Evolutionary conservation across 2,329 filamentous ascomycete genomes (phyloP).

Genomic region (Cladobotryum mycophilum): DNA sequence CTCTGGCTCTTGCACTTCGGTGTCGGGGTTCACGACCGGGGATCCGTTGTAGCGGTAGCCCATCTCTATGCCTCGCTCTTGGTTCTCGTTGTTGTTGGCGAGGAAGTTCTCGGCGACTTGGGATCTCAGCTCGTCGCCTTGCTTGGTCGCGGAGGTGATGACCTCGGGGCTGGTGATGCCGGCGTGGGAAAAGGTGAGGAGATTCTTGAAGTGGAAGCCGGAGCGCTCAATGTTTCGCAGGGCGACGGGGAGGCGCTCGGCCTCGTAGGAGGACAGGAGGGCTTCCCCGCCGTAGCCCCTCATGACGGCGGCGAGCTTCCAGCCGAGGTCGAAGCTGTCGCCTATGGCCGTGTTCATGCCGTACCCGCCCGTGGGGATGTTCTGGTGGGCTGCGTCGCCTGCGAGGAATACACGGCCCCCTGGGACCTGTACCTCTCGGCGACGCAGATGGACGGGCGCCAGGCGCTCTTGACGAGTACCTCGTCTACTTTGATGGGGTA

Average conservation of each 20-base stretch:
- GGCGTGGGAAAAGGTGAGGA: no score
- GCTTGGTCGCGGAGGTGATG: no score
- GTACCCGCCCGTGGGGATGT: slow-evolving; percentile 29
- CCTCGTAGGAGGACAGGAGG: slow-evolving; percentile 20
- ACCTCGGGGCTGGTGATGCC: no score
- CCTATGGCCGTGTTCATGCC: slow-evolving; percentile 33
- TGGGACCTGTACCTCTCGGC: slow-evolving; percentile 19
- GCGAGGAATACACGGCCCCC: slow-evolving; percentile 29
- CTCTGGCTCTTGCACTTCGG: not conserved
- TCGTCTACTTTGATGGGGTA: slow-evolving; percentile 17
- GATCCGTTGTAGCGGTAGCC: slow-evolving; percentile 18
- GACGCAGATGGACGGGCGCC: slow-evolving; percentile 17
- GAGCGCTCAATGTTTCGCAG: slow-evolving; percentile 14
- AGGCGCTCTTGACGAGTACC: slow-evolving; percentile 17
- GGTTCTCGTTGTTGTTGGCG: slow-evolving; percentile 21
- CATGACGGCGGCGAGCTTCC: slow-evolving; percentile 27
- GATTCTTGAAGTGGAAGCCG: not conserved
- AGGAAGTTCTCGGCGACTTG: not conserved
- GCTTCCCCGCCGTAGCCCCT: slow-evolving; percentile 10
- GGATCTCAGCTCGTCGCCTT: no score
- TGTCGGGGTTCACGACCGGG: not conserved
- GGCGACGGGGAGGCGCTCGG: slow-evolving; percentile 18
- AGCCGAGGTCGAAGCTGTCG: slow-evolving; percentile 29
- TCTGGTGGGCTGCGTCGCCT: slow-evolving; percentile 32
- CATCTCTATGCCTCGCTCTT: slow-evolving; percentile 23